Evolutionary conservation across 2,329 filamentous ascomycete species (phyloP), one percentile per base, ranked within the genome.

Genomic region (Paecilomyces niveus): DNA sequence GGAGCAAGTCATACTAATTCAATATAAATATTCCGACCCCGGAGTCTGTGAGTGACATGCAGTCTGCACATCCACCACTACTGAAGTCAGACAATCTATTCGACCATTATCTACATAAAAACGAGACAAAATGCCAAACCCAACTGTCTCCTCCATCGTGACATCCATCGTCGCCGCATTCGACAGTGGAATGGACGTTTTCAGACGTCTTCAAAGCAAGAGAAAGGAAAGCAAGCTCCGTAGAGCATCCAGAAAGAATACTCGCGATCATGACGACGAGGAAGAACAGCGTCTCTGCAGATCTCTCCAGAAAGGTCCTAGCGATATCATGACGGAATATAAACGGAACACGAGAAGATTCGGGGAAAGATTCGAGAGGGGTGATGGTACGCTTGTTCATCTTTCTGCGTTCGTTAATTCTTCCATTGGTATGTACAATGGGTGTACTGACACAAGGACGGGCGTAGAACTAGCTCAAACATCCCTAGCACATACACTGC

Each of bases 201-300:
- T 33, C 32, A 33, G 9, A 33, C 32, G 32, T 6, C 32, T 33
- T 33, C 32, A 9, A 33, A 33, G 9, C 9, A 33, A 13, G 11
- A 33, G 11, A 33, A 9, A 33, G 11, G 32, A 13, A 33, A 2
- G 9, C 11, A 9, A 13, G 11, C 32, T 45, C 68, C 73, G 66
- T 63, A 83, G 21, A 56, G 54, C 7, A n/a, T 60, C 9, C 57
- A 57, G 10, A 57, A 57, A 54, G n/a, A 35, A 24, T 32, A 21
- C 11, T 29, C n/a, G 31, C 26, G 21, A 39, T 15, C 22, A 18
- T 13, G 45, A 54, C n/a, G 53, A 21, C 15, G 50, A 57, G 10
- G 57, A 56, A n/a, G 22, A 24, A 39, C n/a, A 29, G n/a, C 32
- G 9, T 33, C 51, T 45, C 4, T 35, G 26, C 11, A 21, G 31